These are phyloP conservation scores for Eucalyptus coolabah DNA, from an alignment of 345 rosid genomes.

Conservation along the genomic window DNA sequence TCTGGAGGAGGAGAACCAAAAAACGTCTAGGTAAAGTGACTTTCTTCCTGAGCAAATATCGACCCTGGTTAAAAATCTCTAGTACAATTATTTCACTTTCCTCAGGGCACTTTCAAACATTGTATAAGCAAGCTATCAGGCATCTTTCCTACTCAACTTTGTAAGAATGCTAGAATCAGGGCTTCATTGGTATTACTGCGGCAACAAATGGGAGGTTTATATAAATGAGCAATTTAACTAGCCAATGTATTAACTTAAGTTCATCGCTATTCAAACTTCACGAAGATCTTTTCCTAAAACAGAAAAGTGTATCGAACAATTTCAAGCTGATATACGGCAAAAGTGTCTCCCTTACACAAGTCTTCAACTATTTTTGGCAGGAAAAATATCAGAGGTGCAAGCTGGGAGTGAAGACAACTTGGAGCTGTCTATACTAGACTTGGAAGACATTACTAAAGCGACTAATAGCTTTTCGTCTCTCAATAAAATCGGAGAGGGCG, in stretches of 20 bases:
- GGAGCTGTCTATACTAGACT: neutral
- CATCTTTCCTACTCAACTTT: neutral
- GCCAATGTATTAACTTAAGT: too few species aligned
- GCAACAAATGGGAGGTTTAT: neutral
- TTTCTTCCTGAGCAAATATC: neutral
- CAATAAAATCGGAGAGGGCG: conserved; percentile 25
- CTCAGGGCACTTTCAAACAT: neutral
- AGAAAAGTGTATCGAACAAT: neutral
- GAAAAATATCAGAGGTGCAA: neutral
- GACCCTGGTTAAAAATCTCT: neutral
- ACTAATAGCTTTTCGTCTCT: conserved; percentile 5
- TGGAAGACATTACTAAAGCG: neutral
- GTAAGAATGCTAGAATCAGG: neutral
- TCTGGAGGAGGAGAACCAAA: neutral
- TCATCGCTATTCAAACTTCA: neutral
- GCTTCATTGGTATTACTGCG: neutral
- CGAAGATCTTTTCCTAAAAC: neutral
- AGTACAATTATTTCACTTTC: neutral
- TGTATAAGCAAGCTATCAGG: neutral
- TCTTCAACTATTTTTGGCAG: neutral
- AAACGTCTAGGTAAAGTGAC: neutral
- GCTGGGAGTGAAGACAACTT: neutral
- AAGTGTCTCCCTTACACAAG: neutral
- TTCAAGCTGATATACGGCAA: neutral
- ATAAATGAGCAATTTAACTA: neutral